Evolutionary conservation across 495 filamentous ascomycete species (phyloP).

Genomic region (Neurospora sp.): DNA sequence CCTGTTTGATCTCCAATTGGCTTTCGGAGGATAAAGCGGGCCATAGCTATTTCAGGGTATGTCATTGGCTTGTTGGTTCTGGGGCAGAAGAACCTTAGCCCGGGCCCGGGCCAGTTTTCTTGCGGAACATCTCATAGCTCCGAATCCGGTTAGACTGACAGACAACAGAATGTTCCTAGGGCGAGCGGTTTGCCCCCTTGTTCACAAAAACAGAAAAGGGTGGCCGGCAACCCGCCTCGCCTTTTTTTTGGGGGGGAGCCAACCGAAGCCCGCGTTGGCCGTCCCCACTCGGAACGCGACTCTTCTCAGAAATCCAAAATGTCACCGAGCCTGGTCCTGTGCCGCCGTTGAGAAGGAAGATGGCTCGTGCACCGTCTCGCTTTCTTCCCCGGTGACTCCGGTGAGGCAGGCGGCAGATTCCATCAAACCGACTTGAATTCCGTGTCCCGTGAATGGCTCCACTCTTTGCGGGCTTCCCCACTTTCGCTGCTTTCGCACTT

Average conservation of each 20-base stretch:
- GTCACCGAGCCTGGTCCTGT: slow-evolving; percentile 5
- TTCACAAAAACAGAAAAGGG: slow-evolving; percentile 1
- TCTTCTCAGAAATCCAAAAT: neutral
- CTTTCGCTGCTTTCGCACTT: neutral
- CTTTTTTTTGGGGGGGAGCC: neutral
- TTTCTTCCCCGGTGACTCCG: slow-evolving; percentile 1
- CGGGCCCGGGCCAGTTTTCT: neutral
- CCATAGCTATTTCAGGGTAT: neutral
- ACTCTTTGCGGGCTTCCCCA: neutral
- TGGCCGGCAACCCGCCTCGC: slow-evolving; percentile 1
- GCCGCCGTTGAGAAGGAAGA: neutral
- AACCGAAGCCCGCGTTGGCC: neutral
- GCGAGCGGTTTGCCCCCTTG: slow-evolving; percentile 9
- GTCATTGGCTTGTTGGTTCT: slow-evolving; percentile 13
- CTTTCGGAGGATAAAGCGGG: slow-evolving; percentile 6
- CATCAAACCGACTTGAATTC: slow-evolving; percentile 1
- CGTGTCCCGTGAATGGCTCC: neutral
- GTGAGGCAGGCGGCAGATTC: slow-evolving; percentile 10
- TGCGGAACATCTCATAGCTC: slow-evolving; percentile 15
- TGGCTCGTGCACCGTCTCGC: neutral
- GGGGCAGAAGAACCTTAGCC: neutral
- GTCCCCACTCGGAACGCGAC: slow-evolving; percentile 7
- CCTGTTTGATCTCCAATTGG: neutral
- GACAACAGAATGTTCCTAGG: neutral
- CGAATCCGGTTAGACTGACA: slow-evolving; percentile 17